These are phyloP conservation scores for Monilinia fructicola DNA, from an alignment of 2,329 filamentous ascomycete genomes.

Conservation along the genomic window DNA sequence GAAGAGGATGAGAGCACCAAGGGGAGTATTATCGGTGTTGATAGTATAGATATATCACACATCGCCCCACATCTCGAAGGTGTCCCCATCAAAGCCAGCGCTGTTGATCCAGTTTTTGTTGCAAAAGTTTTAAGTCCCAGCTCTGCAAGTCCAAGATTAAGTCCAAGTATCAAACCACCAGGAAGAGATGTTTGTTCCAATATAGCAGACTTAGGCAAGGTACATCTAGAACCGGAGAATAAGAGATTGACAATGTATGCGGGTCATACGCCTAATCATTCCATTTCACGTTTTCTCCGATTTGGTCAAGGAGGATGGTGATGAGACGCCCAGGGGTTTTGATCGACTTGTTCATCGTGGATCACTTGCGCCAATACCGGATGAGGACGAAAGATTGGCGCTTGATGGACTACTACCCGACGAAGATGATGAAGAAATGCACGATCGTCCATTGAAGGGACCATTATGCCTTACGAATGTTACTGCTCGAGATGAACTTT, in stretches of 20 bases:
- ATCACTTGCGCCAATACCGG: constrained; percentile 5
- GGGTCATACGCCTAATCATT: constrained; percentile 61
- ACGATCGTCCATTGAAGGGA: constrained; percentile 35
- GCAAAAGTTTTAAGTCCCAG: constrained; percentile 37
- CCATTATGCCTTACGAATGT: constrained; percentile 35
- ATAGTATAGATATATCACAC: constrained; percentile 56
- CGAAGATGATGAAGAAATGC: constrained; percentile 19
- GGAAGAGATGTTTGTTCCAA: constrained; percentile 20
- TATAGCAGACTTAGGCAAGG: constrained; percentile 24
- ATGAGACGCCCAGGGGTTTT: constrained; percentile 35
- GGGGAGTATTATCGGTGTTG: constrained; percentile 20
- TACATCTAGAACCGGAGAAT: constrained; percentile 43
- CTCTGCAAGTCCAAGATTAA: constrained; percentile 34
- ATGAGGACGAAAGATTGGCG: constrained; percentile 8
- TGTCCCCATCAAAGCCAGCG: constrained; percentile 55
- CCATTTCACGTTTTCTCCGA: constrained; percentile 54
- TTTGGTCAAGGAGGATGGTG: constrained; percentile 31
- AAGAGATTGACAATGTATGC: constrained; percentile 60
- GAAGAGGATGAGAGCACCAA: not conserved
- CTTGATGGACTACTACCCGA: constrained; percentile 10
- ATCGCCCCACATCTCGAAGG: constrained; percentile 61
- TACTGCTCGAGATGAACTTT: constrained; percentile 29
- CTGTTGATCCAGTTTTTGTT: constrained; percentile 44
- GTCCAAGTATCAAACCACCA: constrained; percentile 31
- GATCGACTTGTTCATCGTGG: not conserved